Evolutionary conservation across 176 grass and related monocot species (phyloP).

Genomic region (sorghum (Sorghum bicolor)): Sorghum_bicolor_NCBIv3 NC_012872.2:73332501-73333000

Average conservation of each 20-base stretch:
- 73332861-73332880: background rate
- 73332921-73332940: background rate
- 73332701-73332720: background rate
- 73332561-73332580: slow-evolving; percentile 87
- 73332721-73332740: background rate
- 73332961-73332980: background rate
- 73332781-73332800: slow-evolving; percentile 17
- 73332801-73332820: background rate
- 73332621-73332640: slow-evolving; percentile 90
- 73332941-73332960: background rate
- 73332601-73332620: slow-evolving; percentile 81
- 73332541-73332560: slow-evolving; percentile 54
- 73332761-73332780: background rate
- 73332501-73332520: slow-evolving; percentile 23
- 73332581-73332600: slow-evolving; percentile 96
- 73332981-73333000: background rate
- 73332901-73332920: background rate
- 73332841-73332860: slow-evolving; percentile 13
- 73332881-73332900: background rate
- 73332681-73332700: slow-evolving; percentile 20
- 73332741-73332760: background rate
- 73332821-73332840: background rate
- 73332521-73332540: slow-evolving; percentile 3
- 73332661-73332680: slow-evolving; percentile 85
- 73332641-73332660: slow-evolving; percentile 90